These are phyloP conservation scores for Sugiyamaella floridensis DNA, from an alignment of 805 yeast species.

Conservation along the genomic window DNA sequence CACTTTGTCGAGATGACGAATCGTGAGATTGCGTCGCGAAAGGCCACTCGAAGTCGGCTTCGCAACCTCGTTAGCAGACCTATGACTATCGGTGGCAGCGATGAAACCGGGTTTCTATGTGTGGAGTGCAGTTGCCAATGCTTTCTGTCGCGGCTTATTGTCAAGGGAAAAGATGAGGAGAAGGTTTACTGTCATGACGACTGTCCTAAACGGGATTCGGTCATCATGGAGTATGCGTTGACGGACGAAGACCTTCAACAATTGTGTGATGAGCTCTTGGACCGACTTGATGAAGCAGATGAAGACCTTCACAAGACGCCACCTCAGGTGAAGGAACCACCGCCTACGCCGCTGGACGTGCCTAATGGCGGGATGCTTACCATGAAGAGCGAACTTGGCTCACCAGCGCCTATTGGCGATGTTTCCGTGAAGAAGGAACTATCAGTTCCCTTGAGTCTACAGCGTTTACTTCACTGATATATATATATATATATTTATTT, in stretches of 20 bases:
- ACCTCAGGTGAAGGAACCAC: neutral
- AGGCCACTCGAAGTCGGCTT: neutral
- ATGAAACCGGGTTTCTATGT: slow-evolving; percentile 21
- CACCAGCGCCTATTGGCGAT: neutral
- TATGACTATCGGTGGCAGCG: slow-evolving; percentile 9
- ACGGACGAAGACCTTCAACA: neutral
- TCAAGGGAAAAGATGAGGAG: slow-evolving; percentile 2
- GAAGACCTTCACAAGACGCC: neutral
- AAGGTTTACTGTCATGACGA: slow-evolving; percentile 12
- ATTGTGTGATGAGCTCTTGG: slow-evolving; percentile 1
- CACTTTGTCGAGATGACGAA: neutral
- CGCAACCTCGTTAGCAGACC: neutral
- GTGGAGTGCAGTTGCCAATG: slow-evolving; percentile 19
- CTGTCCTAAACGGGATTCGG: neutral
- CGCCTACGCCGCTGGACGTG: neutral
- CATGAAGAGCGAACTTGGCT: neutral
- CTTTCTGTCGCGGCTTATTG: slow-evolving; percentile 20
- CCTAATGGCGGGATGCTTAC: neutral
- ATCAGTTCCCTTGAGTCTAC: neutral
- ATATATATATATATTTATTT: no score
- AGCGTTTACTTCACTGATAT: neutral
- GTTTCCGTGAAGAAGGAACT: neutral
- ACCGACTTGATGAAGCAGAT: neutral
- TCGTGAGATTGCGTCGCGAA: neutral
- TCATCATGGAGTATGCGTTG: slow-evolving; percentile 4